Base-by-base conservation (phyloP, 2,329 filamentous ascomycete species). In the Colletotrichum phormii region DNA sequence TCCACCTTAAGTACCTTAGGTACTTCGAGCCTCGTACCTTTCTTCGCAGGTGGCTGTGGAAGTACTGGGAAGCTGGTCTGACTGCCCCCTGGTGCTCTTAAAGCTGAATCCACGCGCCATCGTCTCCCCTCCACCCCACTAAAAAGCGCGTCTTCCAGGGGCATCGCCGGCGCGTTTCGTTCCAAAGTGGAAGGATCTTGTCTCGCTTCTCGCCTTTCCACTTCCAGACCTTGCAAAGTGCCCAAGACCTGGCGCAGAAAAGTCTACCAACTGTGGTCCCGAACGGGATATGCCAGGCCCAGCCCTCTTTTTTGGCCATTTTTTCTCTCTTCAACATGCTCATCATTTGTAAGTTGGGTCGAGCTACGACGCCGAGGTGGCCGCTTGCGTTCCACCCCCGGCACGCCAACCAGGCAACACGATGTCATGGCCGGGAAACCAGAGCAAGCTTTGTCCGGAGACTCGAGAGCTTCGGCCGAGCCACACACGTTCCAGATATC, bases 71-170 rank as follows among this genome's bases (percentile, higher is more conserved):
- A 49, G 42, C 42, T 22, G 42, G 42, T 22, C 42, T 49, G 42
- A 49, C n/a, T 22, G 42, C 18, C 42, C 24, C 42, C 42, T 5
- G 26, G 64, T 60, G 33, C 64, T 67, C 59, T 54, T 37, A 29
- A 49, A 18, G 42, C 61, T 54, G 31, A 64, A 70, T 49, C 54
- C 62, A 59, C 67, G 64, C 53, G 61, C 67, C 51, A n/a, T 29
- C 64, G 26, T 26, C 18, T 49, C 42, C 33, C 37, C 53, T 58
- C 37, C 8, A 42, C 53, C 54, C 70, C 70, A 69, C 42, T 42
- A 33, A 64, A 67, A 68, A 72, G 69, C 70, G 70, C 70, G 70
- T 72, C 53, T 49, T 67, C 12, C 55, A 55, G 55, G 67, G 68
- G 55, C 49, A 72, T 64, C 53, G 24, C 37, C 59, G 46, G 59